Evolutionary conservation across 2,329 filamentous ascomycete genomes (phyloP).

Genomic region (Stachybotrys chlorohalonatus): DNA sequence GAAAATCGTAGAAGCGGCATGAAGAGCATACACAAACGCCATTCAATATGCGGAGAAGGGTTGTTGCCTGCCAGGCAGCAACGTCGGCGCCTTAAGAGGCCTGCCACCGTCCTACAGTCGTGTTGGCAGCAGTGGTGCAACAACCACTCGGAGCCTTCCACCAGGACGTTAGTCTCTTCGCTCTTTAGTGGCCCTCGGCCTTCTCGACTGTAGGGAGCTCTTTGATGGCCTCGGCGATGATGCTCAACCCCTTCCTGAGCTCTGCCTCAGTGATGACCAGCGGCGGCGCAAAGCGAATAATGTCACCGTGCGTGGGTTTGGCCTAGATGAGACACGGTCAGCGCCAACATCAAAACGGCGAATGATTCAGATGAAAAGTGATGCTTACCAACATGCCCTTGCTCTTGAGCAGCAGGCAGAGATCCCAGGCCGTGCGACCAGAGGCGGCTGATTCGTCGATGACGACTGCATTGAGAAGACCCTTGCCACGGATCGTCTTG

Average conservation of each 20-base stretch:
- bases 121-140: too few relatives aligned
- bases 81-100: too few relatives aligned
- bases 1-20: too few relatives aligned
- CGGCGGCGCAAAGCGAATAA: slow-evolving; percentile 94
- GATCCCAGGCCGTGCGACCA: slow-evolving; percentile 87
- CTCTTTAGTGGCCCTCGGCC: slow-evolving; percentile 24
- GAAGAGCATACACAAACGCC: too few relatives aligned
- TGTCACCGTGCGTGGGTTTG: slow-evolving; percentile 97
- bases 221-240: slow-evolving; percentile 72
- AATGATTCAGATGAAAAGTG: neutral
- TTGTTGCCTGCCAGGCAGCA: too few relatives aligned
- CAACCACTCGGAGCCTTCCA: neutral
- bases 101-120: too few relatives aligned
- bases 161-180: neutral
- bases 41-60: too few relatives aligned
- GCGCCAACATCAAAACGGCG: neutral
- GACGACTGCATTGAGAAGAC: slow-evolving; percentile 88
- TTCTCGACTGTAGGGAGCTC: slow-evolving; percentile 61
- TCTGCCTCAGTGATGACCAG: slow-evolving; percentile 88
- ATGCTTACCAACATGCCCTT: slow-evolving; percentile 79
- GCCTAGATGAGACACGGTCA: slow-evolving; percentile 44
- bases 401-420: slow-evolving; percentile 90
- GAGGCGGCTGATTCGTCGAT: slow-evolving; percentile 84
- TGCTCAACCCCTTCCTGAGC: slow-evolving; percentile 65
- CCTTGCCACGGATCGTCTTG: slow-evolving; percentile 78